Evolutionary conservation across 306 rosid species (phyloP), one percentile per base, ranked within the genome.

Genomic region (Citrullus mucosospermus): DNA sequence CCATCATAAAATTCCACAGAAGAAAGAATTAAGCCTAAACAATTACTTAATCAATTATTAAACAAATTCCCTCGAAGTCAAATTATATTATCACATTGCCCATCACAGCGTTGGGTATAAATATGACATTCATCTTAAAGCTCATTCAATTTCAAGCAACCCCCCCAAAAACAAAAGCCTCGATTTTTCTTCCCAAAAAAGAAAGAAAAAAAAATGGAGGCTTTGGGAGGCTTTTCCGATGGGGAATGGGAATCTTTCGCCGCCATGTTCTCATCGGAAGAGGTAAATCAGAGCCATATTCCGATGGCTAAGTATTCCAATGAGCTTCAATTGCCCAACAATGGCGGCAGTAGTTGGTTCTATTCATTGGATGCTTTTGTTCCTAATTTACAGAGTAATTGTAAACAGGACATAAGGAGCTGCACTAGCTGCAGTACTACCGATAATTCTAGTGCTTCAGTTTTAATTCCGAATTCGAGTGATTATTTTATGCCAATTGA

Each of bases 231-330:
- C 50, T 86, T 93, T 75, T 81, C 85, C 48, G 87, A 87, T 70
- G 93, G 89, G 65, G 98, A 90, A 76, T 91, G 93, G 93, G 96
- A 89, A 39, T 87, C 82, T 66, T 80, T 89, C 59, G 68, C 77
- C 66, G 77, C 69, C 80, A 83, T 91, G 80, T 88, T 91, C 82
- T 80, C 87, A 1, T 38, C 65, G 48, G 91, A 90, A 43, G 93
- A 87, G 76, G 80, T 87, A 25, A 88, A 87, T 41, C 94, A 86
- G 41, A 59, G 69, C 70, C 82, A 92, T 61, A 78, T 86, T 78
- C 76, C 82, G 50, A 61, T 77, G 17, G 79, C 66, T 17, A 34
- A 34, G 28, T 4, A 2, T 16, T 12, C 78, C 32, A 57, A n/a
- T 3, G 78, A 75, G 22, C 63, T 75, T 34, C 78, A 9, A 32